Evolutionary conservation across 2,329 filamentous ascomycete genomes (phyloP), one percentile per base, ranked within the genome.

Genomic region (Ilyonectria destructans): DNA sequence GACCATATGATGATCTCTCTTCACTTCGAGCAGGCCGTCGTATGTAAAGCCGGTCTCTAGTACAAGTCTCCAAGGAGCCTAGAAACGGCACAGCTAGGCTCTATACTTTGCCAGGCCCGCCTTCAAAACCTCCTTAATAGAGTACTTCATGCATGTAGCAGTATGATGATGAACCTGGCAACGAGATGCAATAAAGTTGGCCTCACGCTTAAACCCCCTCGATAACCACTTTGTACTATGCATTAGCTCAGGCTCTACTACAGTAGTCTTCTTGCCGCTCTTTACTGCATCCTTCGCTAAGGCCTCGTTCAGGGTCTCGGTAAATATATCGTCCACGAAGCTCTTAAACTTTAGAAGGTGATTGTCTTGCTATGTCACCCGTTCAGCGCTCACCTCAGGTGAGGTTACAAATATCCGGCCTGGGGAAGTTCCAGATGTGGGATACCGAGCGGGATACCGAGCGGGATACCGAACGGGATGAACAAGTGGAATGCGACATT

Each of bases 241-340:
- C 40, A 45, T 45, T 15, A 45, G n/a, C 40, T 45, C n/a, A 45
- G 40, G 40, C 40, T 45, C 40, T 2, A 45, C 40, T 15, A 21
- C 40, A 45, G 40, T 45, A 19, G 40, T 21, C n/a, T 21, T 45
- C 40, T 45, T 45, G n/a, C 40, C 40, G 40, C 1, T 7, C 40
- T 6, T 15, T 45, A 21, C 40, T 15, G 17, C 17, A 17, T 45
- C 40, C 40, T 45, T 45, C 40, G 40, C 40, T 15, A 45, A 15
- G n/a, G 40, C 40, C 40, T 45, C 40, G 40, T 45, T 45, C 40
- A 45, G 40, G 2, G 40, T 21, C n/a, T 4, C 40, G 19, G 40
- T 45, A 45, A 45, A 45, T 45, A 45, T 45, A 45, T 45, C 40
- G 40, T 45, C 40, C 40, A 45, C 40, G 17, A 45, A 45, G 40